Percentiles rank a stretch among this genome's conserved stretches.
These are phyloP conservation scores for Metarhizium humberi DNA, from an alignment of 2,329 filamentous ascomycete genomes.

Conservation along the genomic window DNA sequence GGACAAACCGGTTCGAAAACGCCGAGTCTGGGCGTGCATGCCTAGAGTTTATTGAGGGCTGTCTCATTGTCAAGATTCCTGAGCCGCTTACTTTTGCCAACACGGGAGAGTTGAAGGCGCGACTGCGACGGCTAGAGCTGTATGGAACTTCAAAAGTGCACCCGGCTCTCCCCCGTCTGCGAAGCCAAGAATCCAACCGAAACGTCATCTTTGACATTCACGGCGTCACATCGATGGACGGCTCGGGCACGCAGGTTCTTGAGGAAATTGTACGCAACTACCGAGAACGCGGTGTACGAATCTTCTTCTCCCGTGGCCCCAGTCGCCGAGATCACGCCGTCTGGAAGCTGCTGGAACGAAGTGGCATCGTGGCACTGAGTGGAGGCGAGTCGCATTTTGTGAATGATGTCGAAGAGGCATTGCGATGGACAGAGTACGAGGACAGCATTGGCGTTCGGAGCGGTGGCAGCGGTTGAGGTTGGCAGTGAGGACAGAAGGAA, in stretches of 20 bases:
- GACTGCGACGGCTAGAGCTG: slow-evolving; percentile 73
- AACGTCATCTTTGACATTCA: slow-evolving; percentile 97
- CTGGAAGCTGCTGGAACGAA: slow-evolving; percentile 63
- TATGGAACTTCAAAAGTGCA: slow-evolving; percentile 84
- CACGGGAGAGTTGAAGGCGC: slow-evolving; percentile 80
- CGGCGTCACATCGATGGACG: slow-evolving; percentile 91
- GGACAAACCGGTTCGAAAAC: slow-evolving; percentile 77
- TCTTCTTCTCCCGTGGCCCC: slow-evolving; percentile 61
- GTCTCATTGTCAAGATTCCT: slow-evolving; percentile 93
- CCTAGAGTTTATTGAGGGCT: slow-evolving; percentile 85
- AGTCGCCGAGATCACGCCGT: slow-evolving; percentile 42
- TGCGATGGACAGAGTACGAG: slow-evolving; percentile 71
- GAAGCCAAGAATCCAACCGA: slow-evolving; percentile 70
- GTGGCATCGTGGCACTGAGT: slow-evolving; percentile 76
- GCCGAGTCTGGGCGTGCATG: slow-evolving; percentile 63
- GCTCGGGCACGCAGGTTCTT: slow-evolving; percentile 84
- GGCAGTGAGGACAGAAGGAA: background rate
- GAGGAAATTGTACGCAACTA: slow-evolving; percentile 81
- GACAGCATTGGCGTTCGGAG: slow-evolving; percentile 29
- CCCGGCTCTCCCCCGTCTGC: slow-evolving; percentile 73
- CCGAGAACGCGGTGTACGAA: slow-evolving; percentile 62
- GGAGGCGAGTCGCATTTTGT: slow-evolving; percentile 76
- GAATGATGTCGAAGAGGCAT: slow-evolving; percentile 71
- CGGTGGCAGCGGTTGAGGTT: slow-evolving; percentile 5
- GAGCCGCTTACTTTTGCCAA: slow-evolving; percentile 96